Conservation (phyloP, 1,284 basidiomycete species). For the Trichosporon sp. region DNA sequence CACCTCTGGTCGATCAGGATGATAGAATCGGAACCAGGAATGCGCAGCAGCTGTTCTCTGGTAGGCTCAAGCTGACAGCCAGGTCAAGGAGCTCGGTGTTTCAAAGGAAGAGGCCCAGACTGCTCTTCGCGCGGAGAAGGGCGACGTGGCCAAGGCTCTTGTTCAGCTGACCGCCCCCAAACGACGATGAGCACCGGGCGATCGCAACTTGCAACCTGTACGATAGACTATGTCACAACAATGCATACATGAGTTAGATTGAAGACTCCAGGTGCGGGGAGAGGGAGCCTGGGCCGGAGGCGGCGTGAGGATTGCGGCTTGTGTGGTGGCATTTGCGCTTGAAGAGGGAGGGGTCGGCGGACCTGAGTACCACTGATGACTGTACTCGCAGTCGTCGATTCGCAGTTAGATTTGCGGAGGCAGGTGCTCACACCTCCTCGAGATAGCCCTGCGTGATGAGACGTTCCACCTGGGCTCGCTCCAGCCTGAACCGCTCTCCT, state of each 20-base stretch:
- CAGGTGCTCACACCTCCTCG: constrained; percentile 54
- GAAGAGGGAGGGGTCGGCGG: neutral
- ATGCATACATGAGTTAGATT: neutral
- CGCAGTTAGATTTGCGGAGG: neutral
- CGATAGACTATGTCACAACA: constrained; percentile 4
- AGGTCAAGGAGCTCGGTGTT: constrained; percentile 39
- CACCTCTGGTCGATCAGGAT: too few species aligned
- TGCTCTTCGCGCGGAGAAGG: constrained; percentile 33
- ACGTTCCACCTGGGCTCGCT: constrained; percentile 80
- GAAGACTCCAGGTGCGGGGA: neutral
- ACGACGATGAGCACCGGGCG: constrained; percentile 14
- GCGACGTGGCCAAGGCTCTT: constrained; percentile 40
- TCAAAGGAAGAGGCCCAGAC: constrained; percentile 31
- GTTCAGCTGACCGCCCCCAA: constrained; percentile 29
- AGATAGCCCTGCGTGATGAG: constrained; percentile 87
- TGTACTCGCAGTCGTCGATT: neutral
- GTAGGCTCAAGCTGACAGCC: constrained; percentile 8
- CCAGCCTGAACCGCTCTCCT: constrained; percentile 81
- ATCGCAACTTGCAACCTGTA: neutral
- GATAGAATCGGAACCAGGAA: too few species aligned
- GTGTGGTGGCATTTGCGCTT: neutral
- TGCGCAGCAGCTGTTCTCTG: neutral
- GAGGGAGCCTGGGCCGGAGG: neutral
- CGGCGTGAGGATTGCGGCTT: too few species aligned
- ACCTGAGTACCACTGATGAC: too few species aligned